Evolutionary conservation across 345 rosid genomes (phyloP).

Genomic region (Boechera retrofracta): DNA sequence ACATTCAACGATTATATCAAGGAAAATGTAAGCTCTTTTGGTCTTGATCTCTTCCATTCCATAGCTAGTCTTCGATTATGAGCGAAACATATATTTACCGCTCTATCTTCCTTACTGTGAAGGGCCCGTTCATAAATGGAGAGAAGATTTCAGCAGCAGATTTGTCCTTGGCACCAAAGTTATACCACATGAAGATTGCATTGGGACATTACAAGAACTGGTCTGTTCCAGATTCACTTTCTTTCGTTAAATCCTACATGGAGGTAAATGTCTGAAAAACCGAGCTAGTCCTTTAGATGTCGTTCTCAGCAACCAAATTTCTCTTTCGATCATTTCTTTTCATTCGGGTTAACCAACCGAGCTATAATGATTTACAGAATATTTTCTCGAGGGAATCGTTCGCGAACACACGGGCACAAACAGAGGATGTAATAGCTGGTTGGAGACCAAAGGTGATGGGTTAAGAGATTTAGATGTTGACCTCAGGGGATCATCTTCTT

Average conservation of each 20-base stretch:
- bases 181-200: constrained; percentile 85
- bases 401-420: constrained; percentile 66
- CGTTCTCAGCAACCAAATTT: background rate
- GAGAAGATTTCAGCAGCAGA: constrained; percentile 85
- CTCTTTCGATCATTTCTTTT: background rate
- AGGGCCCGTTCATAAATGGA: constrained; percentile 93
- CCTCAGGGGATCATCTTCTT: constrained; percentile 21
- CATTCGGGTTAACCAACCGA: background rate
- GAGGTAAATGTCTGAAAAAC: constrained; percentile 55
- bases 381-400: constrained; percentile 83
- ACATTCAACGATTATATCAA: constrained; percentile 68
- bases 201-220: constrained; percentile 85
- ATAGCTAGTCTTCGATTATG: constrained; percentile 10
- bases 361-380: constrained; percentile 52
- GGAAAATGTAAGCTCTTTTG: constrained; percentile 58
- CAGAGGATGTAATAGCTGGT: constrained; percentile 84
- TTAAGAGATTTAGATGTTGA: constrained; percentile 38
- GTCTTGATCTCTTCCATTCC: constrained; percentile 26
- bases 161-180: constrained; percentile 79
- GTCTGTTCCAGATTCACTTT: constrained; percentile 84
- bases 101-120: constrained; percentile 23
- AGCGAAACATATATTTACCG: background rate
- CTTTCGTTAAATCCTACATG: constrained; percentile 71
- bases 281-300: background rate
- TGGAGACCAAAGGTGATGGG: constrained; percentile 92